A percentile compares a stretch with the other conserved stretches of the same genome.
These are phyloP conservation scores for Xylaria sp. DNA, from an alignment of 2,329 filamentous ascomycete genomes.

Conservation along the genomic window DNA sequence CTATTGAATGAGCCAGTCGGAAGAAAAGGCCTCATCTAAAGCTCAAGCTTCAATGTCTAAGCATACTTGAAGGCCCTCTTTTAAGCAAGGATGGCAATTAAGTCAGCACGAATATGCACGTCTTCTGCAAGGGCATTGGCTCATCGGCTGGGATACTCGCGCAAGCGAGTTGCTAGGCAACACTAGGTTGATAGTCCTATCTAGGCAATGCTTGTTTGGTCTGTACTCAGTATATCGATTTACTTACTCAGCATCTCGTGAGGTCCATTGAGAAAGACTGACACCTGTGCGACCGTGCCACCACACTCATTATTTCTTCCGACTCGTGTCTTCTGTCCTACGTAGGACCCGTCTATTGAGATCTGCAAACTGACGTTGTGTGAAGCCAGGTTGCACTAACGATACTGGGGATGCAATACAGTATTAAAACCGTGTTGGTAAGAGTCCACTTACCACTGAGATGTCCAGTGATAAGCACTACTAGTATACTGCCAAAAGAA, in stretches of 20 bases:
- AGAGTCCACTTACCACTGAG: neutral
- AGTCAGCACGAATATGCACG: neutral
- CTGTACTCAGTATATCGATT: neutral
- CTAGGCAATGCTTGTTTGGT: neutral
- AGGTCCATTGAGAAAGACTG: neutral
- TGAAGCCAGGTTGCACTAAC: neutral
- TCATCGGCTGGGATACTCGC: neutral
- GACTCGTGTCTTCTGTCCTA: neutral
- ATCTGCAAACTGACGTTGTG: constrained; percentile 1
- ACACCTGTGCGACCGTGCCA: neutral
- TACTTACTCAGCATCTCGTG: neutral
- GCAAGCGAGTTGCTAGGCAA: constrained; percentile 3
- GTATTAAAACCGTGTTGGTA: neutral
- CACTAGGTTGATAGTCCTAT: neutral
- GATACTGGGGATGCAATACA: neutral
- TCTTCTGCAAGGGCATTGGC: neutral
- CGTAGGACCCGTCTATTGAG: neutral
- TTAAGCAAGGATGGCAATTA: neutral
- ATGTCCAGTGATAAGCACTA: neutral
- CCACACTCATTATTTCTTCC: neutral
- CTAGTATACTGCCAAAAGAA: neutral
- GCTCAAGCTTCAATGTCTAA: neutral
- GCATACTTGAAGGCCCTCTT: neutral
- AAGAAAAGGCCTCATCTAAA: neutral
- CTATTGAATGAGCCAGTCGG: neutral